These are phyloP conservation scores for Evernia prunastri DNA, from an alignment of 495 filamentous ascomycete genomes.

Conservation along the genomic window DNA sequence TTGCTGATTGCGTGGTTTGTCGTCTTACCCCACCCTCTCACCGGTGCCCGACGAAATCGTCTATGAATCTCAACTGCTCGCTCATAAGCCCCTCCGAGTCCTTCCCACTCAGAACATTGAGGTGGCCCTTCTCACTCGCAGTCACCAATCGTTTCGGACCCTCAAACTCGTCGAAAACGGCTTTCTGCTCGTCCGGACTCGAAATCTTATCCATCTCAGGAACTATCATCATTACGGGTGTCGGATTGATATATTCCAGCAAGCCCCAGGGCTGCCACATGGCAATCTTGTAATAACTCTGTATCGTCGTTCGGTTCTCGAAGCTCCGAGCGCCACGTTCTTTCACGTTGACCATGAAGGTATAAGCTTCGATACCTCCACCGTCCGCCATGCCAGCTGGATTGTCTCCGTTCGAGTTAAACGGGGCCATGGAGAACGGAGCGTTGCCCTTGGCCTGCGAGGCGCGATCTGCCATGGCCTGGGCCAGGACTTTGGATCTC, in stretches of 20 bases:
- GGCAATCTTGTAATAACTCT: constrained; percentile 25
- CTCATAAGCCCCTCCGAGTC: too few species aligned
- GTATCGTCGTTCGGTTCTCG: constrained; percentile 22
- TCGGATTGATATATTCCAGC: constrained; percentile 20
- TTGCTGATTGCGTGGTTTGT: too few species aligned
- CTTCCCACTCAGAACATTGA: too few species aligned
- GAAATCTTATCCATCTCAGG: constrained; percentile 27
- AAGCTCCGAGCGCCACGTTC: constrained; percentile 5
- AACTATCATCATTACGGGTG: constrained; percentile 27
- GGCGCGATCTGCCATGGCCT: constrained; percentile 29
- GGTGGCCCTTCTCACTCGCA: too few species aligned
- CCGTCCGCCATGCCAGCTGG: constrained; percentile 20
- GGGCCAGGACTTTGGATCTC: constrained; percentile 20
- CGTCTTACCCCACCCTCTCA: too few species aligned
- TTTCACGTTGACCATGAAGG: constrained; percentile 16
- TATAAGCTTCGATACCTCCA: constrained; percentile 24
- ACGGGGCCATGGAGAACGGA: constrained; percentile 23
- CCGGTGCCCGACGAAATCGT: too few species aligned
- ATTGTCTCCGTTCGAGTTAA: constrained; percentile 35
- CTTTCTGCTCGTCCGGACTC: too few species aligned
- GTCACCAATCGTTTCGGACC: too few species aligned
- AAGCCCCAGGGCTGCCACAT: constrained; percentile 27
- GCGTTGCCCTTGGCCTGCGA: constrained; percentile 25
- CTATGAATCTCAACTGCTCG: too few species aligned
- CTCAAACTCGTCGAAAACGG: too few species aligned